Evolutionary conservation across 2,329 filamentous ascomycete genomes (phyloP), one percentile per base, ranked within the genome.

Genomic region (Aureobasidium sp.): DNA sequence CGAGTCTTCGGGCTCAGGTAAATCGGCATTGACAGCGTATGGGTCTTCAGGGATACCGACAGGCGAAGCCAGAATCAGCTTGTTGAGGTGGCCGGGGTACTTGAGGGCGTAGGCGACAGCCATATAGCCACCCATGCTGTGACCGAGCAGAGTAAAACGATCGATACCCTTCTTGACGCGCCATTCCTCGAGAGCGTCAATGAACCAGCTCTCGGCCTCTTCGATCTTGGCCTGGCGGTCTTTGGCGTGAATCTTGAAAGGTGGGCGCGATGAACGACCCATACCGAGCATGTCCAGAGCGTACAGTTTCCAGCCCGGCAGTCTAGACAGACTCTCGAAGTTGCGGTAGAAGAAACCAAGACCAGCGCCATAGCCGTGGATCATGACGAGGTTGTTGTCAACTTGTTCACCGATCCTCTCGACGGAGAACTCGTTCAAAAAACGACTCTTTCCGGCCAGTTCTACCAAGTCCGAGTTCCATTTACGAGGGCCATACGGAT

Each of bases 341-440:
- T 99, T 99, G 77, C 94, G 93, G 81, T 97, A 99, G 81, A 96
- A 99, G 77, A 99, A 97, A 25, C 93, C 94, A 0, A 99, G 82
- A 0, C 94, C 94, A 2, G 94, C 94, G 51, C 94, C 94, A 74
- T 99, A 99, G 64, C 94, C 94, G 72, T 99, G 94, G 5, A 99
- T 79, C 85, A 99, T 96, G 48, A 99, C 93, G 17, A 99, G 80
- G 47, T 90, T 94, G 70, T 97, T 87, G 51, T 95, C 87, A 0
- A 85, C 84, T 5, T 87, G 76, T 71, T 97, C 92, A 39, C 86
- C 90, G 0, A 91, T 77, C 55, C 92, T 83, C 77, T 96, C 90
- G 2, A 99, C 85, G 0, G 89, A 91, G 73, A 97, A 94, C 72
- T 99, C 94, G 71, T 99, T 97, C 65, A 99, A 75, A 2, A 87